Percentiles rank a stretch among this genome's conserved stretches.
These are phyloP conservation scores for Juncus inflexus DNA, from an alignment of 176 grass and related monocot species.

Conservation along the genomic window DNA sequence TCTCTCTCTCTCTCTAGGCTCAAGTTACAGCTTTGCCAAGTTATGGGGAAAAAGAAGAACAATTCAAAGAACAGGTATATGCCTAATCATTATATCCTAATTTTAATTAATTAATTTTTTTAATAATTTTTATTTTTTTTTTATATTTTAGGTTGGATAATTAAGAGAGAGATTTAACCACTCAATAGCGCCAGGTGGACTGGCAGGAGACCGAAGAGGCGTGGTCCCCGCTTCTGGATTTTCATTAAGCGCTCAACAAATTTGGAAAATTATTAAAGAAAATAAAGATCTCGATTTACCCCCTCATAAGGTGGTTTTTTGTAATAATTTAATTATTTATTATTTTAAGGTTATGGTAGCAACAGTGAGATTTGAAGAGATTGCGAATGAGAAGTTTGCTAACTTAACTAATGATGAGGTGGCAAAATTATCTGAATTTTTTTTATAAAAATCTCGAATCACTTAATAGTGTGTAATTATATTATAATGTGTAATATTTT, in stretches of 20 bases:
- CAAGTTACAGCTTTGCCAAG: constrained; percentile 80
- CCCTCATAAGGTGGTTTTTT: constrained; percentile 72
- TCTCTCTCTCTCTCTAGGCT: no score
- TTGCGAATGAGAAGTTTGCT: constrained; percentile 87
- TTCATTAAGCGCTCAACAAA: constrained; percentile 89
- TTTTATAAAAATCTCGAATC: constrained; percentile 6
- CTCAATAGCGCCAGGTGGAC: constrained; percentile 90
- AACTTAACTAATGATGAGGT: constrained; percentile 73
- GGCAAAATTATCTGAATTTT: constrained; percentile 29
- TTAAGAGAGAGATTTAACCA: constrained; percentile 97
- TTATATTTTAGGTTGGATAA: constrained; percentile 55
- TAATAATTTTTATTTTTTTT: no score
- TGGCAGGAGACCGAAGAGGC: constrained; percentile 88
- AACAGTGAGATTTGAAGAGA: constrained; percentile 97
- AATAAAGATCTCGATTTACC: constrained; percentile 98
- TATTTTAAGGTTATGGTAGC: constrained; percentile 95
- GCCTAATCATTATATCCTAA: no score
- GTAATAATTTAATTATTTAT: background rate
- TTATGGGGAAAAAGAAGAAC: constrained; percentile 92
- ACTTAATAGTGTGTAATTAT: constrained; percentile 15
- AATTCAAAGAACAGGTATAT: constrained; percentile 91
- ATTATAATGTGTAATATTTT: constrained; percentile 10
- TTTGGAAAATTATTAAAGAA: constrained; percentile 99
- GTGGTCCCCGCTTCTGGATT: constrained; percentile 97
- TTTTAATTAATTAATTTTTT: no score